Conservation (phyloP, 78 protist genomes). For the Dictyostelium capitatum region DNA sequence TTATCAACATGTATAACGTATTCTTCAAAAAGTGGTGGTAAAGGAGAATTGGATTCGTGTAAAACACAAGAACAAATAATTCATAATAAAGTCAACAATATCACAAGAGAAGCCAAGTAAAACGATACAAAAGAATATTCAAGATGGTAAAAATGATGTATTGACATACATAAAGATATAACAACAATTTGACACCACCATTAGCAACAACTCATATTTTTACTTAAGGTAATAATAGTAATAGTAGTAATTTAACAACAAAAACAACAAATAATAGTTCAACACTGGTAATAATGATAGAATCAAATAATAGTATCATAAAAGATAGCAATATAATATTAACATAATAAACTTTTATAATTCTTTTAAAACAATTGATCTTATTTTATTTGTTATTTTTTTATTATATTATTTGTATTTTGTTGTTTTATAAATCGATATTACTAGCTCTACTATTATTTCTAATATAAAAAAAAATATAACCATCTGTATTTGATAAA, state of each 20-base stretch:
- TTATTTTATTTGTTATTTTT: too few species aligned
- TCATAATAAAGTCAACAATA: constrained; percentile 39
- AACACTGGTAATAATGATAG: not conserved
- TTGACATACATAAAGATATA: constrained; percentile 23
- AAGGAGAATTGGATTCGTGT: constrained; percentile 57
- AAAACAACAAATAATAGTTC: constrained; percentile 8
- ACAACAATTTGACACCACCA: not conserved
- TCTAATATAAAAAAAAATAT: too few species aligned
- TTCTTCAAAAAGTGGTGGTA: constrained; percentile 43
- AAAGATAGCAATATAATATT: too few species aligned
- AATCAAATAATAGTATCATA: too few species aligned
- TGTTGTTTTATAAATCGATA: too few species aligned
- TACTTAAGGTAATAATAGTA: not conserved
- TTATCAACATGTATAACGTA: constrained; percentile 60
- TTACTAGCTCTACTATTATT: too few species aligned
- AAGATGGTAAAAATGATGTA: constrained; percentile 14
- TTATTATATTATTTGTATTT: too few species aligned
- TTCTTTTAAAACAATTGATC: too few species aligned
- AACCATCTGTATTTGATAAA: too few species aligned
- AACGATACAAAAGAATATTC: constrained; percentile 28
- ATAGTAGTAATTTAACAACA: constrained; percentile 10
- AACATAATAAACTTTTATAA: too few species aligned
- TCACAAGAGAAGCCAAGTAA: constrained; percentile 49
- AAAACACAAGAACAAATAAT: constrained; percentile 56
- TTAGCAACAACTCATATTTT: constrained; percentile 5